phyloP scores from a whole-genome alignment of 192 early-diverging fungal genomes.

The Umbelopsis vinacea region DNA sequence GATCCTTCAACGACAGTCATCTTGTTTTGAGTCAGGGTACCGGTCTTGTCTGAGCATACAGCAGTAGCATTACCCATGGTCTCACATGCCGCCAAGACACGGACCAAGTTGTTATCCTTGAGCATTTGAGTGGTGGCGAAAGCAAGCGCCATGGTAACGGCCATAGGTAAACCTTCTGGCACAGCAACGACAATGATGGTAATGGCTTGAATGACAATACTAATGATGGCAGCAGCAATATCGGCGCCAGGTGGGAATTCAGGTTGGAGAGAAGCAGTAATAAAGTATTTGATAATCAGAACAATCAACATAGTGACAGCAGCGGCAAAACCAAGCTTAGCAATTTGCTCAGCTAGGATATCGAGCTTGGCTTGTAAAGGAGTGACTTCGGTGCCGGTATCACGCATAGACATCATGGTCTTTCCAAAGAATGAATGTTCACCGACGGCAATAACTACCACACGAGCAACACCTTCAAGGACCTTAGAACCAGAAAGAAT shows the following conservation, averaged over 20 bases:
- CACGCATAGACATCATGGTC: constrained; percentile 86
- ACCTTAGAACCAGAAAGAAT: constrained; percentile 92
- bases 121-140: constrained; percentile 85
- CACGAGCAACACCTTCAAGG: constrained; percentile 83
- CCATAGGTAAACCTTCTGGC: constrained; percentile 88
- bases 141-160: constrained; percentile 83
- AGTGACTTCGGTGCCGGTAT: constrained; percentile 73
- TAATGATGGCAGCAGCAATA: constrained; percentile 64
- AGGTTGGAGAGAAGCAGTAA: constrained; percentile 54
- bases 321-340: constrained; percentile 86
- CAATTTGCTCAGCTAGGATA: constrained; percentile 89
- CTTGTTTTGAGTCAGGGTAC: constrained; percentile 83
- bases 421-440: constrained; percentile 86
- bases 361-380: constrained; percentile 95
- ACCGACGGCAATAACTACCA: constrained; percentile 88
- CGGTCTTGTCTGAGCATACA: constrained; percentile 89
- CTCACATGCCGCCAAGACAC: constrained; percentile 80
- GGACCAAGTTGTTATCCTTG: constrained; percentile 79
- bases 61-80: constrained; percentile 85
- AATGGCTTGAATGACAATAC: constrained; percentile 80
- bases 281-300: constrained; percentile 66
- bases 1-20: constrained; percentile 78
- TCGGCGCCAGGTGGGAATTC: constrained; percentile 59
- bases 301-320: constrained; percentile 86
- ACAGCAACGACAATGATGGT: constrained; percentile 84